These are phyloP conservation scores for Grosmannia serpens DNA, from an alignment of 2,329 filamentous ascomycete species.

Conservation along the genomic window DNA sequence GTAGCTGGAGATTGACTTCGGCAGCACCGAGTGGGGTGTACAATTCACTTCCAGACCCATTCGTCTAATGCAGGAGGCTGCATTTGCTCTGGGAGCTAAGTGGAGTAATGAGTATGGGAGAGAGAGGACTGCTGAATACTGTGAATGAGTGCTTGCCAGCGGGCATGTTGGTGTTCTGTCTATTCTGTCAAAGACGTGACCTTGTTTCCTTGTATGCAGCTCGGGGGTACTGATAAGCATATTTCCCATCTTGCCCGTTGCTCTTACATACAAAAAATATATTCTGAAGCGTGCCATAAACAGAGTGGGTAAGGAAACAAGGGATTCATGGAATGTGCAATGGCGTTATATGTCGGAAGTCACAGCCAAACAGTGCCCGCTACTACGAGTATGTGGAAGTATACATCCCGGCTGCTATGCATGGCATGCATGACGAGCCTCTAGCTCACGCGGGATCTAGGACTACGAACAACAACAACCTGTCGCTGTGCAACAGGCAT, in stretches of 20 bases:
- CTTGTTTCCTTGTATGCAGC: no score
- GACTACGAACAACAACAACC: background rate
- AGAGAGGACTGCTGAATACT: background rate
- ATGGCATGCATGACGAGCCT: background rate
- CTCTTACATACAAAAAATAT: no score
- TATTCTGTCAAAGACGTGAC: no score
- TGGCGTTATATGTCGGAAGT: background rate
- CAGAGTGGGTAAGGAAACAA: no score
- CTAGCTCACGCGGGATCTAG: background rate
- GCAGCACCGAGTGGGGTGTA: no score
- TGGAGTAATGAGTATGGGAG: background rate
- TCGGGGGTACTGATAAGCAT: no score
- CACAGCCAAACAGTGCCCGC: background rate
- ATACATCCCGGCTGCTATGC: no score
- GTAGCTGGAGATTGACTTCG: no score
- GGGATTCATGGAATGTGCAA: background rate
- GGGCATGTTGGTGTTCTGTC: background rate
- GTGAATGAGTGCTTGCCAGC: no score
- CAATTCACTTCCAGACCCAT: background rate
- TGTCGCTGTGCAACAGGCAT: background rate
- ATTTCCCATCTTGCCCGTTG: no score
- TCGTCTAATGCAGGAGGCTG: slow-evolving; percentile 1
- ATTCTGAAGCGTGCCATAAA: no score
- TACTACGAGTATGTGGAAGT: no score
- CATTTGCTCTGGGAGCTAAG: background rate